Conservation (phyloP, 2,329 filamentous ascomycete species). For the Cadophora sp. region DNA sequence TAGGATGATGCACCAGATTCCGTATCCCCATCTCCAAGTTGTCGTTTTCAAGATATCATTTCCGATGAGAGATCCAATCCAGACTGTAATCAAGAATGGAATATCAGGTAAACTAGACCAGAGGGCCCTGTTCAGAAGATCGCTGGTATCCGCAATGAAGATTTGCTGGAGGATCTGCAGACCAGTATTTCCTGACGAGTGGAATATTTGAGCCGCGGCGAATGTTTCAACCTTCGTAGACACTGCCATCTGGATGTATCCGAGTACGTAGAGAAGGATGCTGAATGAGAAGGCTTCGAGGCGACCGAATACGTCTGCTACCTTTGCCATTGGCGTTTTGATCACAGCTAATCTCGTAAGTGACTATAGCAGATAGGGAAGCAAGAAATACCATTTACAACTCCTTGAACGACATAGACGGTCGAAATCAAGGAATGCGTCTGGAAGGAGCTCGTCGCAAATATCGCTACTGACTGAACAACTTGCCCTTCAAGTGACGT, state of each 20-base stretch:
- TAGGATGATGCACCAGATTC: conserved; percentile 66
- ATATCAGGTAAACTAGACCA: conserved; percentile 53
- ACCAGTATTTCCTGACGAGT: conserved; percentile 62
- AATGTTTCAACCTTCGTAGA: conserved; percentile 66
- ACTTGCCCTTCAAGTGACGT: conserved; percentile 54
- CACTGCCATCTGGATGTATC: conserved; percentile 69
- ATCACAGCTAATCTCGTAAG: conserved; percentile 53
- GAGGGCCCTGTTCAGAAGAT: conserved; percentile 64
- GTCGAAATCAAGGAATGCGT: conserved; percentile 55
- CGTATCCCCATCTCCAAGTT: conserved; percentile 69
- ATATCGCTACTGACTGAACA: conserved; percentile 48
- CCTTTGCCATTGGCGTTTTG: conserved; percentile 61
- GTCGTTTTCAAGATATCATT: conserved; percentile 53
- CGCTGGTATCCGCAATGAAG: conserved; percentile 72
- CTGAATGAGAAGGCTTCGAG: conserved; percentile 54
- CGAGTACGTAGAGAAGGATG: conserved; percentile 52
- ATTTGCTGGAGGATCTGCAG: conserved; percentile 59
- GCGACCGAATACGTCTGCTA: conserved; percentile 58
- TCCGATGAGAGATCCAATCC: conserved; percentile 60
- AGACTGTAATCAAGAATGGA: conserved; percentile 53
- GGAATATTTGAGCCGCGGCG: conserved; percentile 66
- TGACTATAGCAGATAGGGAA: conserved; percentile 45
- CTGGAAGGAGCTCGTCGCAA: conserved; percentile 54
- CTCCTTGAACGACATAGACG: conserved; percentile 52
- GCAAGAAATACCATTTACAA: conserved; percentile 52